A percentile compares a stretch with the other conserved stretches of the same genome.
Conservation (phyloP, 2,329 filamentous ascomycete species). For the Diaporthe sp. region DNA sequence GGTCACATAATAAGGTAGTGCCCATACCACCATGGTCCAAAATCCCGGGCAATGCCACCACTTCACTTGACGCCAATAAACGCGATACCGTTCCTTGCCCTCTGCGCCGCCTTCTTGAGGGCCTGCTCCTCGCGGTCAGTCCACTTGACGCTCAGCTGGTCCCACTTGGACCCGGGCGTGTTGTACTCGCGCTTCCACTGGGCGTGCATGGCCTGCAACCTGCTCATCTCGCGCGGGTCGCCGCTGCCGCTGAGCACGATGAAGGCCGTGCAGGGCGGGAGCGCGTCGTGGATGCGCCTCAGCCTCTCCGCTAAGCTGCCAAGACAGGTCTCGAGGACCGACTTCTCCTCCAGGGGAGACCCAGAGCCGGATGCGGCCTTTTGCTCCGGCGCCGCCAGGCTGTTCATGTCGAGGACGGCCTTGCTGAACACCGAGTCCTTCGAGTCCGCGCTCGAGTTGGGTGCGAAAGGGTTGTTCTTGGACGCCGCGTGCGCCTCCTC, state of each 20-base stretch:
- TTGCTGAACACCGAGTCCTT: slow-evolving; percentile 37
- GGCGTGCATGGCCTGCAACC: slow-evolving; percentile 71
- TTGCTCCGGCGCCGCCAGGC: slow-evolving; percentile 25
- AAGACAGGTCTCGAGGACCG: slow-evolving; percentile 62
- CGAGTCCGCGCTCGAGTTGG: slow-evolving; percentile 14
- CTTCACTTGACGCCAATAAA: slow-evolving; percentile 74
- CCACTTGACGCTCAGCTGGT: slow-evolving; percentile 76
- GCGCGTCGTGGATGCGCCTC: slow-evolving; percentile 66
- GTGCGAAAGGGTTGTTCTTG: slow-evolving; percentile 39
- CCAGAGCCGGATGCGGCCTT: background rate
- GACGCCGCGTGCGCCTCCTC: slow-evolving; percentile 41
- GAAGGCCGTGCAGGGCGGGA: slow-evolving; percentile 76
- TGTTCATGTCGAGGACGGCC: slow-evolving; percentile 37
- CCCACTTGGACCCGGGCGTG: slow-evolving; percentile 74
- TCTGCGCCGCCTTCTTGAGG: slow-evolving; percentile 68
- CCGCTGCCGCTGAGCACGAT: slow-evolving; percentile 77
- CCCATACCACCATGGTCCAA: background rate
- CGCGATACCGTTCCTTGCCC: slow-evolving; percentile 73
- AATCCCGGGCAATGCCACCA: background rate
- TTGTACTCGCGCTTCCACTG: slow-evolving; percentile 76
- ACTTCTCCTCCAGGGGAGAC: slow-evolving; percentile 23
- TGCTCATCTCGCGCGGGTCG: slow-evolving; percentile 76
- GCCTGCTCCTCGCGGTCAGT: slow-evolving; percentile 76
- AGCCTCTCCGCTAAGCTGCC: slow-evolving; percentile 63
- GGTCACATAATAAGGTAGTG: background rate